Base-by-base conservation (phyloP, 73 alveolate genomes). In the Paramecium tetraurelia region DNA sequence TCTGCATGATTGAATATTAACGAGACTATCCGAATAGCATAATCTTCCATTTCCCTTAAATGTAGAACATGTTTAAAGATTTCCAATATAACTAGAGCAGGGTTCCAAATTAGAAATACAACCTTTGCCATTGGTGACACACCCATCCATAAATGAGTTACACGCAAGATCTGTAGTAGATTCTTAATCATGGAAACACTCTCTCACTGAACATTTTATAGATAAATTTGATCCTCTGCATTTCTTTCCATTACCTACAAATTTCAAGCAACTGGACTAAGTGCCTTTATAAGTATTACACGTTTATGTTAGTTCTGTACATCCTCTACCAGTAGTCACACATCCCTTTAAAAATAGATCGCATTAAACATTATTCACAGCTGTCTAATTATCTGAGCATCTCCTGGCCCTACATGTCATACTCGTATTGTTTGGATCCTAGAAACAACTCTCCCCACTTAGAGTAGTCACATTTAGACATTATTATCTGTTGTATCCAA, bases 321-420 rank as follows among this genome's bases (percentile, higher is more conserved):
- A 72, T 72, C 86, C 86, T 72, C 18, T 72, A 2, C 86, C 86
- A 72, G 27, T 72, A 16, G 86, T 72, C 10, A 4, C 21, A 20
- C 86, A 72, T 35, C 86, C 86, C n/a, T 14, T 12, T 72, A 72
- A 72, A 22, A 36, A 72, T 29, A 14, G 7, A 35, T 31, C 59
- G 38, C 86, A 72, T 36, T 33, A 12, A 5, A 40, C 9, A 72
- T 72, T 36, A 20, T 35, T 29, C 1, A 43, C 18, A 8, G 59
- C 59, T 33, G 86, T 72, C 3, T 35, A 33, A 40, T 72, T 40
- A 63, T 63, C 84, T 22, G 46, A 27, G 7, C 84, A 63, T 22
- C 4, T 7, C 24, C 84, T 63, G 10, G 7, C 12, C 7, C 84
- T 63, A 63, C 84, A 63, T 16, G 33, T 18, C n/a, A 2, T 10